Evolutionary conservation across 1,284 basidiomycete genomes (phyloP).

Genomic region (Sanghuangporus baumii): DNA sequence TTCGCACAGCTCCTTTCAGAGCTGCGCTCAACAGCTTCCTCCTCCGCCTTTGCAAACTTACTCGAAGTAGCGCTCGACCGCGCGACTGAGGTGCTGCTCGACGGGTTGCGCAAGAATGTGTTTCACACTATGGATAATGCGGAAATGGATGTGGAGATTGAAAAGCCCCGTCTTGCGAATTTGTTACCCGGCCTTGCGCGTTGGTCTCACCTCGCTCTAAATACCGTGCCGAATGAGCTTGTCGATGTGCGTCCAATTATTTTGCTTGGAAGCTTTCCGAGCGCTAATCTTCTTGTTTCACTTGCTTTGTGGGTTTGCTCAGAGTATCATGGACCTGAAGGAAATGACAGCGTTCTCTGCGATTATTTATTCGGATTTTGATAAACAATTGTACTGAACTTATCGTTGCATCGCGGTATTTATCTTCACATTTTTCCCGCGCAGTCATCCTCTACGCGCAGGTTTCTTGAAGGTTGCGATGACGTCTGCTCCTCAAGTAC

Average conservation of each 20-base stretch:
- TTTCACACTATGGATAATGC: slow-evolving; percentile 32
- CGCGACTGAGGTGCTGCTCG: slow-evolving; percentile 50
- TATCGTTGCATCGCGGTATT: background rate
- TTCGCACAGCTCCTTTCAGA: slow-evolving; percentile 66
- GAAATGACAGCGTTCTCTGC: slow-evolving; percentile 16
- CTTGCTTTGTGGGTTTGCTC: background rate
- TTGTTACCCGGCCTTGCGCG: slow-evolving; percentile 73
- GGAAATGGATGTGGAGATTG: slow-evolving; percentile 32
- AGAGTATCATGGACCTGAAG: slow-evolving; percentile 12
- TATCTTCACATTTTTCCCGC: too few relatives aligned
- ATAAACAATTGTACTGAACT: background rate
- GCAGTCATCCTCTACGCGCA: too few relatives aligned
- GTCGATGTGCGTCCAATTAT: slow-evolving; percentile 59
- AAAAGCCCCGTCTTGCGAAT: slow-evolving; percentile 62
- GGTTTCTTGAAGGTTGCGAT: too few relatives aligned
- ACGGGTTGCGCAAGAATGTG: slow-evolving; percentile 52
- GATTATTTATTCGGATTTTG: slow-evolving; percentile 18
- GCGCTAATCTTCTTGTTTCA: background rate
- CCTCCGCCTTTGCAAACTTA: slow-evolving; percentile 64
- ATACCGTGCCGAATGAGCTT: slow-evolving; percentile 75
- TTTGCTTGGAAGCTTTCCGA: background rate
- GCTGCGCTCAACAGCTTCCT: slow-evolving; percentile 58
- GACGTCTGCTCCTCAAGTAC: too few relatives aligned
- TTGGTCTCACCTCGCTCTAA: slow-evolving; percentile 69
- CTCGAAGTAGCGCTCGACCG: slow-evolving; percentile 65